Evolutionary conservation across 768 basidiomycete species (phyloP).

Genomic region (Naganishia antarctica): DNA sequence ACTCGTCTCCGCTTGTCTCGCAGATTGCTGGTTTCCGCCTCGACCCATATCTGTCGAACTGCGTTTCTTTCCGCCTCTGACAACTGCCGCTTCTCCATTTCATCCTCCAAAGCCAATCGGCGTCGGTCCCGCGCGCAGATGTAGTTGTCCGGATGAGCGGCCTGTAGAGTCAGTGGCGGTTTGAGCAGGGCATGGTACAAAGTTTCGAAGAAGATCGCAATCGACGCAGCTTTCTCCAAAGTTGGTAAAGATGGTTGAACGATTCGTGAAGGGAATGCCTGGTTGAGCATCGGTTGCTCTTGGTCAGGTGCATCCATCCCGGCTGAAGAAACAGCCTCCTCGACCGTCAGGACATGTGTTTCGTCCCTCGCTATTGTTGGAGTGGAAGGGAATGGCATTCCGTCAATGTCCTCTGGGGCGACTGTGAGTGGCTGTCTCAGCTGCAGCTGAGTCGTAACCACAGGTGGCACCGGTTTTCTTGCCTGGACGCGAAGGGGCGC

Average conservation of each 20-base stretch:
- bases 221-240: slow-evolving; percentile 86
- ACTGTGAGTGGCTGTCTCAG: slow-evolving; percentile 27
- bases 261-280: slow-evolving; percentile 27
- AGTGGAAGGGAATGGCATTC: slow-evolving; percentile 22
- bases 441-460: slow-evolving; percentile 21
- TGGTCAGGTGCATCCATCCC: neutral
- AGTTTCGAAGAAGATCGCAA: slow-evolving; percentile 74
- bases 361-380: slow-evolving; percentile 4
- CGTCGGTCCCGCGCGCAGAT: slow-evolving; percentile 80
- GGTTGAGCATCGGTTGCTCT: neutral
- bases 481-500: slow-evolving; percentile 23
- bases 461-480: slow-evolving; percentile 15
- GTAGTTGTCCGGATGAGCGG: slow-evolving; percentile 76
- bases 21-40: slow-evolving; percentile 85
- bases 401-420: slow-evolving; percentile 31
- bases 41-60: slow-evolving; percentile 68
- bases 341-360: neutral
- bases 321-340: neutral
- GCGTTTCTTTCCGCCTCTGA: slow-evolving; percentile 65
- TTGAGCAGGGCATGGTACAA: slow-evolving; percentile 48
- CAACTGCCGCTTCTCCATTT: slow-evolving; percentile 61
- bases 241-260: slow-evolving; percentile 84
- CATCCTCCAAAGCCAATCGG: slow-evolving; percentile 76
- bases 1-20: slow-evolving; percentile 78
- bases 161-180: slow-evolving; percentile 57